These are phyloP conservation scores for Salix udensis DNA, from an alignment of 345 rosid species.

Conservation along the genomic window DNA sequence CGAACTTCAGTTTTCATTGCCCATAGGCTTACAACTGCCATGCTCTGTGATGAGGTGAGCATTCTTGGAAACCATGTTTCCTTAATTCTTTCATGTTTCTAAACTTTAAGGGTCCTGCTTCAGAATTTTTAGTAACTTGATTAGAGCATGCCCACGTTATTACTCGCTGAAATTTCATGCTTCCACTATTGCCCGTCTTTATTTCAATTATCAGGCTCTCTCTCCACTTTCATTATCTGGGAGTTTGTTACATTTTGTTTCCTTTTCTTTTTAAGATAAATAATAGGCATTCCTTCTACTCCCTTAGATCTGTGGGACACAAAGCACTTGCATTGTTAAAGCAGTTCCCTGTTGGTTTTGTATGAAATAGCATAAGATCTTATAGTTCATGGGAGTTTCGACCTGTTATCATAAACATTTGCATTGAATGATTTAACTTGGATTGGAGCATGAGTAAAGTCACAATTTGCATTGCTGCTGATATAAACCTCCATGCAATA, in stretches of 20 bases:
- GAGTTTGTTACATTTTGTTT: not conserved
- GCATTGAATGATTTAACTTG: not conserved
- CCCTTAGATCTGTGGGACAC: not conserved
- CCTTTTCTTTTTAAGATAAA: not conserved
- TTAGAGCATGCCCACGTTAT: not conserved
- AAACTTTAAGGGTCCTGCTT: not conserved
- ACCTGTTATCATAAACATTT: not conserved
- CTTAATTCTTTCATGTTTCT: not conserved
- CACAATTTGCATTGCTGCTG: not conserved
- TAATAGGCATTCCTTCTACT: not conserved
- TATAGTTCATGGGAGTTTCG: not conserved
- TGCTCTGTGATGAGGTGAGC: conserved; percentile 94
- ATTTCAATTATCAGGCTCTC: not conserved
- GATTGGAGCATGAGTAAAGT: not conserved
- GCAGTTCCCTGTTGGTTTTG: not conserved
- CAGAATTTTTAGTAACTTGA: not conserved
- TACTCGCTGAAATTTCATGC: not conserved
- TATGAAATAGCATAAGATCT: not conserved
- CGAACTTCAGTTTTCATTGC: conserved; percentile 93
- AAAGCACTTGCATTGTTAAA: conserved; percentile 1
- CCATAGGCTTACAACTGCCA: conserved; percentile 97
- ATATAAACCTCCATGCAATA: not conserved
- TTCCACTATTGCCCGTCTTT: not conserved
- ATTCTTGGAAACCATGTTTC: not conserved
- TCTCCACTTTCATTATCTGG: not conserved